Evolutionary conservation across 1,139 yeast species (phyloP), one percentile per base, ranked within the genome.

Genomic region (Williopsis jadinii): DNA sequence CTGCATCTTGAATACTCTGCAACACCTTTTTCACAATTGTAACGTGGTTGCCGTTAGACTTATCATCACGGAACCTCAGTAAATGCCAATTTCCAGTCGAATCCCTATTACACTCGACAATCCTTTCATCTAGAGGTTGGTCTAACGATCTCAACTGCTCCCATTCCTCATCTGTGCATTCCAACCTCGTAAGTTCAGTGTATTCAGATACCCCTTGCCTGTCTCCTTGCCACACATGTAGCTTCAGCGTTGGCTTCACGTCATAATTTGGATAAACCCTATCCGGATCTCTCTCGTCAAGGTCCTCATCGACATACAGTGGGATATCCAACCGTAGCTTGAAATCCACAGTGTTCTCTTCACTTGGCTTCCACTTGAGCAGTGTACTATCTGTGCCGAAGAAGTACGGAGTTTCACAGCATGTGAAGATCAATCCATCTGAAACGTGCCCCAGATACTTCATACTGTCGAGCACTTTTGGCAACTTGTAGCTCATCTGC

Each of bases 351-450:
- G 97, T 82, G 55, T 94, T 94, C 61, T 92, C 98, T 46, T 86
- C 85, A 9, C 95, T 88, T 1, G 98, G 97, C 56, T 94, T 94
- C 99, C 99, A 94, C 62, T 94, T 94, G 42, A 94, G 65, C 37
- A 84, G 60, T 2, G 83, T 77, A 4, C 77, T 74, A 60, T 92
- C 97, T 0, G 97, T 90, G 11, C 97, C 97, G 50, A 81, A 78
- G 4, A 77, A 73, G 62, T 94, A 94, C 0, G 95, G 95, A 1
- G 94, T 77, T 45, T 80, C 87, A 30, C 94, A 85, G 52, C 95
- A 86, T 2, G 99, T 94, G 60, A 87, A 86, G 46, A 94, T 87
- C 32, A 94, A 72, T 1, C 99, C 99, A 64, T 94, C 99, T 1
- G 95, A 82, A 43, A 85, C 84, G 61, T 94, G 97, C 32, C 86